Conservation (phyloP, 805 yeast genomes). For the Myxozyma nipponensis region DNA sequence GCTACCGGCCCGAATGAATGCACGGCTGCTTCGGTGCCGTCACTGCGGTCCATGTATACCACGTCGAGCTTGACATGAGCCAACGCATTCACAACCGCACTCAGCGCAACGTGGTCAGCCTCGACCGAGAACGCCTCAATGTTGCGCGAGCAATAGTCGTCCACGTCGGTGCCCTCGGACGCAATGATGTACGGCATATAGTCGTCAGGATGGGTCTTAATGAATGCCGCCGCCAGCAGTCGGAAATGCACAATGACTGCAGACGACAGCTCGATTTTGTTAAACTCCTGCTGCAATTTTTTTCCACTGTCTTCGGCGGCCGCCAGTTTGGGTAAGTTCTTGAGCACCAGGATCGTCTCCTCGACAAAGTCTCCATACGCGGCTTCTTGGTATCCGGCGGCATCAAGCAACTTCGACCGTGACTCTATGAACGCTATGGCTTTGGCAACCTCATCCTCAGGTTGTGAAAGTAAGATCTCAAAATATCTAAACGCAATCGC, state of each 20-base stretch:
- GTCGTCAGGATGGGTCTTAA: conserved; percentile 27
- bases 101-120: conserved; percentile 30
- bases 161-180: conserved; percentile 25
- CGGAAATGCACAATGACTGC: conserved; percentile 29
- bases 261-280: conserved; percentile 27
- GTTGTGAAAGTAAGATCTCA: conserved; percentile 6
- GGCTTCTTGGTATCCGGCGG: conserved; percentile 26
- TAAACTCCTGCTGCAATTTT: conserved; percentile 21
- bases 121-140: conserved; percentile 30
- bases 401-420: conserved; percentile 13
- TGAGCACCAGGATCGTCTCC: conserved; percentile 16
- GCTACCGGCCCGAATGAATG: conserved; percentile 18
- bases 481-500: conserved; percentile 27
- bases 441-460: conserved; percentile 9
- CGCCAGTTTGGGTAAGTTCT: conserved; percentile 4
- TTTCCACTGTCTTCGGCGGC: conserved; percentile 8
- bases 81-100: conserved; percentile 28
- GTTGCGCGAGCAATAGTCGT: conserved; percentile 26
- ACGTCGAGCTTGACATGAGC: conserved; percentile 20
- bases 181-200: conserved; percentile 27
- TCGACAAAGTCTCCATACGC: conserved; percentile 30
- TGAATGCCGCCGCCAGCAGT: conserved; percentile 29
- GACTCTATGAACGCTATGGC: conserved; percentile 1
- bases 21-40: conserved; percentile 19
- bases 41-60: conserved; percentile 29